These are phyloP conservation scores for Blastomyces percursus DNA, from an alignment of 2,329 filamentous ascomycete species.

Conservation along the genomic window DNA sequence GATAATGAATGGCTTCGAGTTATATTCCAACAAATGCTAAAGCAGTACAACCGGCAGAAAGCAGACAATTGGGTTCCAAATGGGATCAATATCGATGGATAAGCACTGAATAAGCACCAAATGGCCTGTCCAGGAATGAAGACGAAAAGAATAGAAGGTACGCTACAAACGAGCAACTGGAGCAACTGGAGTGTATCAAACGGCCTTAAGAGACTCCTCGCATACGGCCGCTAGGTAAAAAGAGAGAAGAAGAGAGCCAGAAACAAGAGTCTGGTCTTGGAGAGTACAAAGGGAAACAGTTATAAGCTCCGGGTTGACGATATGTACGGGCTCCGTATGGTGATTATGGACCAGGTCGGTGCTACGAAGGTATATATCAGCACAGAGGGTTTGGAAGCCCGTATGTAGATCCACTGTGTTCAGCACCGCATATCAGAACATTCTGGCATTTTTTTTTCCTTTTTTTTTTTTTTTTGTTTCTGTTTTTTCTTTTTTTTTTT, in stretches of 20 bases:
- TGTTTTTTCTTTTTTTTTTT: not conserved
- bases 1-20: not conserved
- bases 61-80: not conserved
- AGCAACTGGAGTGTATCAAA: not conserved
- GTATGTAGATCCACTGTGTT: no score
- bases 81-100: not conserved
- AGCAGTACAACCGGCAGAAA: not conserved
- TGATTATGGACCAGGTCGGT: not conserved
- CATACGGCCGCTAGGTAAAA: not conserved
- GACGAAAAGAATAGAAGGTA: not conserved
- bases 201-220: not conserved
- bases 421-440: no score
- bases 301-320: not conserved
- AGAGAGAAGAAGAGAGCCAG: not conserved
- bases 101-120: not conserved
- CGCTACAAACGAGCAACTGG: not conserved
- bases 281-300: not conserved
- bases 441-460: not conserved
- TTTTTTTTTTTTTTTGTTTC: not conserved
- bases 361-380: no score
- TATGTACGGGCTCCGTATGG: not conserved
- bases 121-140: not conserved
- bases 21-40: not conserved
- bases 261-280: not conserved
- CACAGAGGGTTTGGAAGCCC: no score